These are phyloP conservation scores for Xeromyces bisporus DNA, from an alignment of 495 filamentous ascomycete genomes.

Conservation along the genomic window DNA sequence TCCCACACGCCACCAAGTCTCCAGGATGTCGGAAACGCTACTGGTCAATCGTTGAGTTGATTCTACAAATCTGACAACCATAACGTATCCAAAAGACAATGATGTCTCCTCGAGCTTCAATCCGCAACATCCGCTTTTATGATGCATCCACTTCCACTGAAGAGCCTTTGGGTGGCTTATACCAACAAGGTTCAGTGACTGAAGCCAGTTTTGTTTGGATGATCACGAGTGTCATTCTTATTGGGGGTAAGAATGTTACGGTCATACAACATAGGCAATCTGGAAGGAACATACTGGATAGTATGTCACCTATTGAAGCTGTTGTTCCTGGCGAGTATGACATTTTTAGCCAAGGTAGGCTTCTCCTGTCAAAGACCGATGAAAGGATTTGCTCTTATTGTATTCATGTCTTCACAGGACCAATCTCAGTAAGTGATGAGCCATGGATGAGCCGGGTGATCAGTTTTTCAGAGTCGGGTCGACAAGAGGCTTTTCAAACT, in stretches of 20 bases:
- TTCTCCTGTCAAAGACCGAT: too few species aligned
- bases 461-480: conserved; percentile 7
- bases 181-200: conserved; percentile 14
- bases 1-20: too few species aligned
- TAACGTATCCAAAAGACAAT: too few species aligned
- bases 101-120: too few species aligned
- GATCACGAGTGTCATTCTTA: conserved; percentile 11
- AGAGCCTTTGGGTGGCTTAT: conserved; percentile 13
- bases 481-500: conserved; percentile 12
- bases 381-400: too few species aligned
- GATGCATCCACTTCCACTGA: conserved; percentile 11
- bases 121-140: conserved; percentile 18
- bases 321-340: conserved; percentile 15
- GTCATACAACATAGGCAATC: too few species aligned
- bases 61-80: too few species aligned
- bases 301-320: conserved; percentile 10
- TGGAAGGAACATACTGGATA: too few species aligned
- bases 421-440: conserved; percentile 13
- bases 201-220: conserved; percentile 20
- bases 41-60: too few species aligned
- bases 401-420: conserved; percentile 6
- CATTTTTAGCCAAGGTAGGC: conserved; percentile 12
- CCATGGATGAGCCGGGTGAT: conserved; percentile 10
- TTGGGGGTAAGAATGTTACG: too few species aligned
- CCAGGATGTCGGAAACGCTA: too few species aligned